Base-by-base conservation (phyloP, 805 yeast species). In the Schizosaccharomyces japonicus region DNA sequence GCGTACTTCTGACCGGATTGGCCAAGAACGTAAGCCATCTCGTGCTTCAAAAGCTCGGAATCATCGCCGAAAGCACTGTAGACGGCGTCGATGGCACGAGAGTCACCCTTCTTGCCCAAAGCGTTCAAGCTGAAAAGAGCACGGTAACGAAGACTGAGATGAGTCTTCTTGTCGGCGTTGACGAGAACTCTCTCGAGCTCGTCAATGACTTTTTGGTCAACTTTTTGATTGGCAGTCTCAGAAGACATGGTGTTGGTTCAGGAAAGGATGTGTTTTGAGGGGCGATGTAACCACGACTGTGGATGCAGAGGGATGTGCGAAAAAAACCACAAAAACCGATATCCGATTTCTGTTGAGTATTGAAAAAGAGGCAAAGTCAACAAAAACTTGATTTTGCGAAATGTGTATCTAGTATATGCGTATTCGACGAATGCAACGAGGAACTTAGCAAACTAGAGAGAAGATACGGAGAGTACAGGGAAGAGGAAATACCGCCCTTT, bases 21-120 rank as follows among this genome's bases (percentile, higher is more conserved):
- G 44, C 99, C 99, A 50, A 90, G 66, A 10, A 87, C 95, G 58
- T 90, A 90, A 5, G 98, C 96, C 49, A 90, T 92, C 64, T 90
- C 99, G 59, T 90, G 99, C 66, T 92, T 92, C 59, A 90, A 70
- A 48, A 90, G 71, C 63, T 92, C 98, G 19, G 92, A 78, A 47
- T 73, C 72, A 59, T 82, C 93, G 34, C 62, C 62, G 58, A 90
- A 90, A 52, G 87, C 78, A 56, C 74, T 85, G 42, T 84, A 80
- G 53, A 90, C 87, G 65, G 82, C 81, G 48, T 79, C 72, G 48
- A 87, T 72, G 47, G 93, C 93, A 29, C 70, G 67, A 17, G 65
- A 61, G 39, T 64, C 60, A 36, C 78, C 75, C 50, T 83, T 92
- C 45, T 78, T 74, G 33, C 94, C 98, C 47, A 81, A 67, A 44